Conservation (phyloP, 2,329 filamentous ascomycete species). For the Phialocephala sp. region DNA sequence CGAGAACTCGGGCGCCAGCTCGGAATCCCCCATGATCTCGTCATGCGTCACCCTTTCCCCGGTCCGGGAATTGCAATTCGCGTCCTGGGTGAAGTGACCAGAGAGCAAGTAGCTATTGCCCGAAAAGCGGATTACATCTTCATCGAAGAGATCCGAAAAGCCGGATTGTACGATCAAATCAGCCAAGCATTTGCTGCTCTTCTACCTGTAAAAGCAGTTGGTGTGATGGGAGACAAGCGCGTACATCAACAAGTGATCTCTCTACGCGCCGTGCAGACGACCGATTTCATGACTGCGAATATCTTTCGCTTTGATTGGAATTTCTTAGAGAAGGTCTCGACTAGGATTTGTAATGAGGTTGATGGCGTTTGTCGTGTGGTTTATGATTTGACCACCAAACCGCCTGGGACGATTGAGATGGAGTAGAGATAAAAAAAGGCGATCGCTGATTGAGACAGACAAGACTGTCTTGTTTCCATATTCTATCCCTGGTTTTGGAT, state of each 20-base stretch:
- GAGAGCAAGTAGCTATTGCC: slow-evolving; percentile 78
- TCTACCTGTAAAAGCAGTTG: slow-evolving; percentile 67
- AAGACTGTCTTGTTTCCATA: neutral
- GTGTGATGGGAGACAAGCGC: slow-evolving; percentile 72
- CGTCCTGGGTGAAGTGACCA: slow-evolving; percentile 82
- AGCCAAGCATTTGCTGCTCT: slow-evolving; percentile 74
- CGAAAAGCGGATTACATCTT: slow-evolving; percentile 80
- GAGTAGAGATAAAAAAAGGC: slow-evolving; percentile 55
- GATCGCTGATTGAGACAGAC: neutral
- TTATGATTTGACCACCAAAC: slow-evolving; percentile 66
- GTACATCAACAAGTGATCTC: slow-evolving; percentile 68
- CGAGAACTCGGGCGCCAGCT: slow-evolving; percentile 71
- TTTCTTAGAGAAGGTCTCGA: slow-evolving; percentile 69
- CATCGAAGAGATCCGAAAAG: slow-evolving; percentile 74
- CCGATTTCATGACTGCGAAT: slow-evolving; percentile 48
- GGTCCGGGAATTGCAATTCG: slow-evolving; percentile 73
- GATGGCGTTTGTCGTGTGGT: slow-evolving; percentile 71
- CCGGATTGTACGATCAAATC: slow-evolving; percentile 75
- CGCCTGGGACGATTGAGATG: slow-evolving; percentile 68
- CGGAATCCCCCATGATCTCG: slow-evolving; percentile 74
- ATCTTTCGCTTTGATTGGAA: slow-evolving; percentile 57
- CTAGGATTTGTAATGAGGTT: slow-evolving; percentile 72
- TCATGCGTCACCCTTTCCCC: slow-evolving; percentile 80
- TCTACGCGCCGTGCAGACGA: slow-evolving; percentile 65
- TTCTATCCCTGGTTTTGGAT: slow-evolving; percentile 5